Evolutionary conservation across 345 rosid genomes (phyloP).

Genomic region (Erysimum cheiranthoides): DNA sequence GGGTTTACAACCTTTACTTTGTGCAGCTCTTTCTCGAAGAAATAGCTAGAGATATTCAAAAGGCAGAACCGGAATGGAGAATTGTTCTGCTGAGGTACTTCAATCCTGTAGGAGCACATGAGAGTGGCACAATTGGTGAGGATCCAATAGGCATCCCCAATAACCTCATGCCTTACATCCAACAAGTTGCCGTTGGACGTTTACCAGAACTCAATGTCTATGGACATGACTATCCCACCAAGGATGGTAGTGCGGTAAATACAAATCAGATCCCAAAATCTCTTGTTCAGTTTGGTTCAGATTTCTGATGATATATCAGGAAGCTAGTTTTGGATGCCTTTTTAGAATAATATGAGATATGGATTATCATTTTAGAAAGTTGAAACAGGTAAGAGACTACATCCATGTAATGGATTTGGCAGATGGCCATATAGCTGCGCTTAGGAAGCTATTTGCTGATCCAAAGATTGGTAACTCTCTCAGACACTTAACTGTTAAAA

Average conservation of each 20-base stretch:
- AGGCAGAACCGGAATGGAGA: constrained; percentile 83
- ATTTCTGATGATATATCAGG: neutral
- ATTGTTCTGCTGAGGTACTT: constrained; percentile 87
- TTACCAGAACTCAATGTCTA: constrained; percentile 85
- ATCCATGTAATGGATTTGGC: constrained; percentile 97
- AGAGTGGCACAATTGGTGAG: constrained; percentile 92
- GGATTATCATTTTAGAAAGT: constrained; percentile 23
- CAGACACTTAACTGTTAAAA: neutral
- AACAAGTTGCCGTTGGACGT: constrained; percentile 94
- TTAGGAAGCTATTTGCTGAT: constrained; percentile 66
- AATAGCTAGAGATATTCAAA: constrained; percentile 87
- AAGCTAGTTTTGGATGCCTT: constrained; percentile 5
- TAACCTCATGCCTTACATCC: constrained; percentile 94
- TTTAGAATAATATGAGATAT: neutral
- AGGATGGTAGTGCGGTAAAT: constrained; percentile 88
- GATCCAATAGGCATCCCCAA: constrained; percentile 93
- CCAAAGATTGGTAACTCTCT: constrained; percentile 56
- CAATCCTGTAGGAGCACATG: constrained; percentile 96
- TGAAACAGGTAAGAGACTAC: constrained; percentile 79
- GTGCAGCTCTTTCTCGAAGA: constrained; percentile 91
- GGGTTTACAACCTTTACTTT: constrained; percentile 35
- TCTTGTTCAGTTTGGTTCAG: constrained; percentile 14
- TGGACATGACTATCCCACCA: constrained; percentile 87
- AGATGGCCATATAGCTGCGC: constrained; percentile 93
- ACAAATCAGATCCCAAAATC: neutral